These are phyloP conservation scores for Mimosa pudica DNA, from an alignment of 306 rosid genomes.

Conservation along the genomic window DNA sequence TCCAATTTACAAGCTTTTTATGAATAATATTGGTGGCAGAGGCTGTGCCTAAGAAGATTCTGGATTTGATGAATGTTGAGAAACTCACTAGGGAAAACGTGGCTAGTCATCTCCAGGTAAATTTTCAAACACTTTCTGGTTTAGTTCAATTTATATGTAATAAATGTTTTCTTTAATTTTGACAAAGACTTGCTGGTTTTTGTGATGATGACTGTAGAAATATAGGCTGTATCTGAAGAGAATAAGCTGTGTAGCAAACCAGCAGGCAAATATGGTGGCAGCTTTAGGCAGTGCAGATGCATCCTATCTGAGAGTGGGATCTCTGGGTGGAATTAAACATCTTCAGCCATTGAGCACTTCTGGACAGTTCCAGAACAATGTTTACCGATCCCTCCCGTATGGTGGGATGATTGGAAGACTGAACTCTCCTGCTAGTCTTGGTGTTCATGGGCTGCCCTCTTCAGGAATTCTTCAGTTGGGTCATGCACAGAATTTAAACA, in stretches of 20 bases:
- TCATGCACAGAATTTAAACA: conserved; percentile 54
- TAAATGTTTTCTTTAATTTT: conserved; percentile 7
- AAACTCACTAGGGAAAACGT: conserved; percentile 96
- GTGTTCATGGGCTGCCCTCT: conserved; percentile 64
- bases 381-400: conserved; percentile 67
- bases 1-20: not conserved
- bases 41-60: conserved; percentile 94
- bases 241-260: conserved; percentile 82
- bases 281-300: conserved; percentile 77
- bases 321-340: conserved; percentile 60
- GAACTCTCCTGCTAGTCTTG: conserved; percentile 70
- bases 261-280: conserved; percentile 88
- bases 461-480: conserved; percentile 65
- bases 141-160: conserved; percentile 15
- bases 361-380: conserved; percentile 59
- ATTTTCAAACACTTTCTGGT: conserved; percentile 26
- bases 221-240: conserved; percentile 91
- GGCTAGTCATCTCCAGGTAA: conserved; percentile 98
- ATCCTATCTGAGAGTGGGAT: conserved; percentile 69
- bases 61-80: conserved; percentile 93
- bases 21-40: conserved; percentile 58
- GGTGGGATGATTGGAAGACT: conserved; percentile 69
- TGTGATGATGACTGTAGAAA: conserved; percentile 64
- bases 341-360: conserved; percentile 56
- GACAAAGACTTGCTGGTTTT: conserved; percentile 24